Evolutionary conservation across 2,329 filamentous ascomycete species (phyloP), one percentile per base, ranked within the genome.

Genomic region (Curvularia spicifera): DNA sequence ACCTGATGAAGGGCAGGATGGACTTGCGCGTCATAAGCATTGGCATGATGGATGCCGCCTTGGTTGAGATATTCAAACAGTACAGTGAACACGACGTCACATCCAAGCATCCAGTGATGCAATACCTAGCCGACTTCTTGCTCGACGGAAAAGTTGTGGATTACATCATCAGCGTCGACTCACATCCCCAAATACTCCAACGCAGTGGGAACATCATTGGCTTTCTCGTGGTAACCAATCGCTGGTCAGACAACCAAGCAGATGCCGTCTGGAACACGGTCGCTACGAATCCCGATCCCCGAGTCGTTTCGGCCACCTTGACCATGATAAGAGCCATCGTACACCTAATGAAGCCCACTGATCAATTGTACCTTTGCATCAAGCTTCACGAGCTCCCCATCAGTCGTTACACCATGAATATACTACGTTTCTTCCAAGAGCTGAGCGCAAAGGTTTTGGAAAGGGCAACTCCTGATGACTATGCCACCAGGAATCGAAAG

Each of bases 91-190:
- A 67, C 37, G 63, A 70, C 10, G 44, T 60, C 4, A 39, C 60
- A 4, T 56, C 62, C 33, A 73, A 79, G 43, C 80, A 83, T 66
- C 82, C 84, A 1, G 81, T 91, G 48, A 80, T 94, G 63, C 82
- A 84, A 12, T 89, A 89, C 66, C 80, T 96, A 52, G 87, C 91
- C 5, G 81, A 85, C 24, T 89, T 91, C 63, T 80, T 98, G 33
- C 81, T 89, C 15, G 79, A 83, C 6, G 89, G 89, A 39, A 87
- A 88, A 52, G 81, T 98, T 26, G 85, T 96, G 24, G 87, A 93
- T 58, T 98, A 97, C 76, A 87, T 99, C 45, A 85, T 97, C 51
- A 91, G 94, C 1, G 88, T 94, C 13, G 93, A 93, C 55, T 97
- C 94, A 31, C 95, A 98, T 71, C 92, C 93, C 1, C 93, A 97